Percentiles rank a stretch among this genome's conserved stretches.
These are phyloP conservation scores for Dactylis glomerata DNA, from an alignment of 176 grass and related monocot species.

Conservation along the genomic window DNA sequence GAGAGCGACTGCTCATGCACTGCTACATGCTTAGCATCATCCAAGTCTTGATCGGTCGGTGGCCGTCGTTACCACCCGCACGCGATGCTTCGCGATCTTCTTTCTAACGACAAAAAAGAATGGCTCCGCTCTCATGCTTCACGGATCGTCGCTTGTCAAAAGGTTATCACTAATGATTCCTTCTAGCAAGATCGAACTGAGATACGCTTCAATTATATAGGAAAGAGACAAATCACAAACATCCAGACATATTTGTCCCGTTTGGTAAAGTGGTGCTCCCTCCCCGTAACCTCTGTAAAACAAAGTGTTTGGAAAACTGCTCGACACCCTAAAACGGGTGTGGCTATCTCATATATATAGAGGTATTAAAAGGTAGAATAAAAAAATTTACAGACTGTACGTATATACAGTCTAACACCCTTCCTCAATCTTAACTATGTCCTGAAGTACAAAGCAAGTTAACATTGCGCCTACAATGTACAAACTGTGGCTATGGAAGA, in stretches of 20 bases:
- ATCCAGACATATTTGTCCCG: background rate
- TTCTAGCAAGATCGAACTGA: background rate
- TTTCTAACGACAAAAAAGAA: conserved; percentile 21
- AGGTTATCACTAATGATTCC: background rate
- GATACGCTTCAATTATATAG: background rate
- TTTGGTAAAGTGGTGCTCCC: too few species aligned
- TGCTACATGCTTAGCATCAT: conserved; percentile 2
- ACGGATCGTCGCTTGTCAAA: conserved; percentile 15
- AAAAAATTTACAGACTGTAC: too few species aligned
- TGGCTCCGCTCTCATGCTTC: conserved; percentile 15
- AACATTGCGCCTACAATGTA: too few species aligned
- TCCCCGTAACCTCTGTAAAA: too few species aligned
- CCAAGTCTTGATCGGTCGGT: background rate
- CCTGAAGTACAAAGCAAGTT: too few species aligned
- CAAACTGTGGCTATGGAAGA: too few species aligned
- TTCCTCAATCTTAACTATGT: too few species aligned
- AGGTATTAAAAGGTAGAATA: too few species aligned
- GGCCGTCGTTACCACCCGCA: background rate
- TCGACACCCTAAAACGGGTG: too few species aligned
- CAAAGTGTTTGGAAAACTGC: too few species aligned
- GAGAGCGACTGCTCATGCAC: conserved; percentile 20
- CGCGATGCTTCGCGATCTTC: conserved; percentile 22
- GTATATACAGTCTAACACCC: too few species aligned
- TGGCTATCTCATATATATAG: too few species aligned
- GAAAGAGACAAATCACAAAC: background rate